Base-by-base conservation (phyloP, 2,329 filamentous ascomycete genomes). In the Xylariales sp. region DNA sequence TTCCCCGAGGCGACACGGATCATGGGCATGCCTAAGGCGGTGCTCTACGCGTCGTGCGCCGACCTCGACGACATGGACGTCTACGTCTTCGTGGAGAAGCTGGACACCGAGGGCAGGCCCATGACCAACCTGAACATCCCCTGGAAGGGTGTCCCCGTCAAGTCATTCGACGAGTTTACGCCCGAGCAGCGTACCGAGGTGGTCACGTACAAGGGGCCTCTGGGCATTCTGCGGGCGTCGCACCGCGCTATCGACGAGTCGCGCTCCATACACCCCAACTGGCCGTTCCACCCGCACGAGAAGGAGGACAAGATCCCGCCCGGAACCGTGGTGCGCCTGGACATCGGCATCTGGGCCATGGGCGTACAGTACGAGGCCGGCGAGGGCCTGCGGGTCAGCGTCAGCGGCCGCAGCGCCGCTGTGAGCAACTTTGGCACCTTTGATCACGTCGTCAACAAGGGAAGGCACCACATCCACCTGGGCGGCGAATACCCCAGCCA, bases 11-110 rank as follows among this genome's bases (percentile, higher is more conserved):
- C 44, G 5, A 60, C 61, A 0, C 47, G 55, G 4, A 46, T 72
- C 1, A 56, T 66, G n/a, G 69, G 68, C 5, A 49, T 64, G 1
- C 60, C 67, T 1, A 70, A 69, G 41, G 64, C 63, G 0, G 49
- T 63, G 0, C 47, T 72, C 0, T 66, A 63, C 47, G 64, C 71
- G 55, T 66, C 62, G 1, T 62, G 55, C 33, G 41, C 49, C 2
- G 55, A 62, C 10, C 44, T 52, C 33, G 55, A 70, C 33, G 68
- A 70, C 41, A 57, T 70, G 44, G 61, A 56, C 17, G 55, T 70
- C 2, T 69, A 58, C 37, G 53, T 70, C 12, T 54, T 62, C 10
- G 36, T 70, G 5, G 59, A 62, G 15, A 71, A 71, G 47, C 42
- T 56, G 12, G 44, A 46, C 20, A 8, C 15, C 6, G 13, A 27